A percentile compares a stretch with the other conserved stretches of the same genome.
Conservation (phyloP, 2,329 filamentous ascomycete genomes). For the Trichoderma arundinaceum region DNA sequence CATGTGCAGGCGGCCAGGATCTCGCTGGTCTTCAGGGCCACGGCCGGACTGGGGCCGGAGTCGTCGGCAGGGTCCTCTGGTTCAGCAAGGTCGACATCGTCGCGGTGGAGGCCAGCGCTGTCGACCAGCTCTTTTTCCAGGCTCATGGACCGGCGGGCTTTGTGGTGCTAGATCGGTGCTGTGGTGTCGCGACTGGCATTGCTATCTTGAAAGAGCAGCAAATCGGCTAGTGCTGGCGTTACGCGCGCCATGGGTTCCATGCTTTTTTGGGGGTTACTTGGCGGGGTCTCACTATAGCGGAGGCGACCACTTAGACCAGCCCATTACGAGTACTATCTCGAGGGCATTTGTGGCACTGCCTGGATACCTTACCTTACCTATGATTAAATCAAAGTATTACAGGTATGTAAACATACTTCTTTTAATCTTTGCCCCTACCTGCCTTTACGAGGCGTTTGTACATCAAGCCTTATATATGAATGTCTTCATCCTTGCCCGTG, state of each 20-base stretch:
- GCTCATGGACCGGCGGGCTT: slow-evolving; percentile 33
- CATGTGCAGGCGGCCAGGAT: slow-evolving; percentile 63
- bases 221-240: slow-evolving; percentile 15
- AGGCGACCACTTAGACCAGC: too few species aligned
- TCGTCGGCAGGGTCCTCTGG: slow-evolving; percentile 33
- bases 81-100: slow-evolving; percentile 23
- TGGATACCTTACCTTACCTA: too few species aligned
- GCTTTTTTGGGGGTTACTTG: background rate
- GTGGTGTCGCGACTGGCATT: slow-evolving; percentile 16
- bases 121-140: slow-evolving; percentile 25
- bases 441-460: too few species aligned
- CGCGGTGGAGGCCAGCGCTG: slow-evolving; percentile 28
- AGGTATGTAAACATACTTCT: too few species aligned
- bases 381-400: too few species aligned
- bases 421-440: too few species aligned
- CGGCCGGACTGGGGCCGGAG: slow-evolving; percentile 29
- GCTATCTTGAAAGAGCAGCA: slow-evolving; percentile 2
- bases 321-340: too few species aligned
- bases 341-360: too few species aligned
- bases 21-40: slow-evolving; percentile 46
- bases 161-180: slow-evolving; percentile 13
- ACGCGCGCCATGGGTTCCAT: slow-evolving; percentile 1
- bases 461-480: too few species aligned
- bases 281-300: too few species aligned
- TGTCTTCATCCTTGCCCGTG: too few species aligned